Percentiles rank a stretch among this genome's conserved stretches.
phyloP scores from a whole-genome alignment of 352 stramenopile genomes.

The Phytophthora idaei region DNA sequence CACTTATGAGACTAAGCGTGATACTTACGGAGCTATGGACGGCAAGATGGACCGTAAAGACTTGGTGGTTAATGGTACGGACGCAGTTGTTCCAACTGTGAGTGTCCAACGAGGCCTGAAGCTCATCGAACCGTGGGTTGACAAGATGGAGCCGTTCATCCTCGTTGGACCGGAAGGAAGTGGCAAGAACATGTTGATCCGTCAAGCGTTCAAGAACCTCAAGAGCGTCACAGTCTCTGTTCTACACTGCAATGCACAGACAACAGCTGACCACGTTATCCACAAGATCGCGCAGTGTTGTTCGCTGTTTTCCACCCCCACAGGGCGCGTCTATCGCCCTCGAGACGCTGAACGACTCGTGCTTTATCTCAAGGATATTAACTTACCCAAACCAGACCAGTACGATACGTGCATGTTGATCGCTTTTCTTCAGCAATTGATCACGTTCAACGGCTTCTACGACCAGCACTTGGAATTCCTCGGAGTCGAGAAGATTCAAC shows the following conservation, averaged over 20 bases:
- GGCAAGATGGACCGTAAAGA: constrained; percentile 66
- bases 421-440: constrained; percentile 95
- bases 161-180: constrained; percentile 94
- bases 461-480: constrained; percentile 95
- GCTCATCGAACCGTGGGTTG: constrained; percentile 91
- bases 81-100: constrained; percentile 67
- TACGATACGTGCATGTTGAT: constrained; percentile 98
- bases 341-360: constrained; percentile 93
- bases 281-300: constrained; percentile 95
- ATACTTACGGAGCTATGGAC: constrained; percentile 79
- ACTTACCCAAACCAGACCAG: constrained; percentile 93
- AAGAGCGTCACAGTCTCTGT: constrained; percentile 83
- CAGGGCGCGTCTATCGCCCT: constrained; percentile 93
- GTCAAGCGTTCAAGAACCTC: constrained; percentile 85
- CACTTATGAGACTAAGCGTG: constrained; percentile 79
- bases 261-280: constrained; percentile 93
- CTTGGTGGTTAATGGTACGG: constrained; percentile 42
- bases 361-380: constrained; percentile 97
- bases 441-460: constrained; percentile 97
- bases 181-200: constrained; percentile 95
- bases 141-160: constrained; percentile 94
- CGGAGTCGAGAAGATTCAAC: constrained; percentile 92
- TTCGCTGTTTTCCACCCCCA: constrained; percentile 91
- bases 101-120: constrained; percentile 89
- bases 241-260: constrained; percentile 95